Evolutionary conservation across 2,329 filamentous ascomycete species (phyloP), one percentile per base, ranked within the genome.

Genomic region (Didymella exigua): DNA sequence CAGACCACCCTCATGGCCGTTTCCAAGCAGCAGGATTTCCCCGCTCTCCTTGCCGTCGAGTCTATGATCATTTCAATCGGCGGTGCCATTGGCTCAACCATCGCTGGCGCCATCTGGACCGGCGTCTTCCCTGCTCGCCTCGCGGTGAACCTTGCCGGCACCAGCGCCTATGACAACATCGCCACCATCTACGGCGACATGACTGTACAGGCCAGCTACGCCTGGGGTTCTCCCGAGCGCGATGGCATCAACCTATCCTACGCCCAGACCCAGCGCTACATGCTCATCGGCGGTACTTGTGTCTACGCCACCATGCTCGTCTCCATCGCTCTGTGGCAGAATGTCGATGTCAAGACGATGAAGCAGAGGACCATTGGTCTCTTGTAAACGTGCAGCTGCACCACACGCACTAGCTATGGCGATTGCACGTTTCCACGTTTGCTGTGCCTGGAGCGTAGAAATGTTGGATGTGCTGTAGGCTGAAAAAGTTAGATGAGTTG

Each of bases 61-160:
- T 78, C 82, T 11, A 82, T 89, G 38, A 82, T 86, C 41, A 79
- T 83, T 59, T 82, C 82, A 54, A 81, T 89, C 56, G 88, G 75
- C 6, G 65, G 67, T 30, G 73, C 74, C 18, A 70, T 77, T 24
- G 75, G 75, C 0, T 68, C 59, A n/a, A 82, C 86, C 7, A 80
- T 89, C 42, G 82, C 86, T 1, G 81, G 81, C 0, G 86, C 86
- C 9, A 84, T 90, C 58, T 90, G 86, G 86, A 84, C 82, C 0
- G 79, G 81, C 56, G 80, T 82, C 1, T 83, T 89, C 63, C 81
- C 80, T 5, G 71, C 76, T 16, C 79, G 79, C 10, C 76, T 88
- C 13, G 63, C 54, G 36, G 50, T 45, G 2, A 62, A 68, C 18
- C 75, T 88, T 1, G 84, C 85, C 9, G 57, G 77, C 1, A 70